phyloP scores from a whole-genome alignment of 495 filamentous ascomycete genomes.

The Penicillium chermesinum region DNA sequence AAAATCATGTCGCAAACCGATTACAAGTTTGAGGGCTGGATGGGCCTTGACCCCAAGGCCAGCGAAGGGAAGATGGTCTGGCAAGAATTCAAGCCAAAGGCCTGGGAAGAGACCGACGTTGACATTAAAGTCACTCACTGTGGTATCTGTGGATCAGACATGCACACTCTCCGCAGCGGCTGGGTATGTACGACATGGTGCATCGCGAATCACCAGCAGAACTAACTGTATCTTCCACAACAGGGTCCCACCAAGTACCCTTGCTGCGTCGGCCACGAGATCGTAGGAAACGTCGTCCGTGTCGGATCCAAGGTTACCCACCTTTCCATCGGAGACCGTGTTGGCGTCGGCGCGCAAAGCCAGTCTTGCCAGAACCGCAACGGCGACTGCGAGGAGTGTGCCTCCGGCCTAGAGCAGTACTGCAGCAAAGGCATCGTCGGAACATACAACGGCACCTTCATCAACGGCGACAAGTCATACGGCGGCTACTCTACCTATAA shows the following conservation, averaged over 20 bases:
- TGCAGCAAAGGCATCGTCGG: slow-evolving; percentile 55
- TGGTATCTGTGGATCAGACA: slow-evolving; percentile 51
- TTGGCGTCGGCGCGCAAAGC: slow-evolving; percentile 82
- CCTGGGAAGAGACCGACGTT: slow-evolving; percentile 75
- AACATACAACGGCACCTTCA: slow-evolving; percentile 36
- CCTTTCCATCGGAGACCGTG: slow-evolving; percentile 78
- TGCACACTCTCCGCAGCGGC: slow-evolving; percentile 70
- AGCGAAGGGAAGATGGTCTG: slow-evolving; percentile 75
- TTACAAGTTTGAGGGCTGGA: slow-evolving; percentile 79
- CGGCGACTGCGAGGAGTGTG: slow-evolving; percentile 66
- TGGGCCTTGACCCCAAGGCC: slow-evolving; percentile 55
- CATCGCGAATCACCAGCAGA: neutral
- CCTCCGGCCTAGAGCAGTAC: slow-evolving; percentile 58
- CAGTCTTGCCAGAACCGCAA: slow-evolving; percentile 58
- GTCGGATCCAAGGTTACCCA: slow-evolving; percentile 61
- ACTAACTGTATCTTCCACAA: slow-evolving; percentile 1
- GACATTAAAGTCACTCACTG: slow-evolving; percentile 44
- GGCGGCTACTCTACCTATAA: slow-evolving; percentile 69
- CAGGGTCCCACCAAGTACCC: slow-evolving; percentile 54
- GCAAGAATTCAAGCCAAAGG: slow-evolving; percentile 72
- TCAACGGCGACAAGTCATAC: slow-evolving; percentile 57
- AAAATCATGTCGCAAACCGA: slow-evolving; percentile 33
- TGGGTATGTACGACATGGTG: slow-evolving; percentile 45
- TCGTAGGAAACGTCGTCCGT: slow-evolving; percentile 70
- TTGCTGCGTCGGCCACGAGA: slow-evolving; percentile 76